phyloP scores from a whole-genome alignment of 805 yeast species.

The Grigorovia yakushimaensis region DNA sequence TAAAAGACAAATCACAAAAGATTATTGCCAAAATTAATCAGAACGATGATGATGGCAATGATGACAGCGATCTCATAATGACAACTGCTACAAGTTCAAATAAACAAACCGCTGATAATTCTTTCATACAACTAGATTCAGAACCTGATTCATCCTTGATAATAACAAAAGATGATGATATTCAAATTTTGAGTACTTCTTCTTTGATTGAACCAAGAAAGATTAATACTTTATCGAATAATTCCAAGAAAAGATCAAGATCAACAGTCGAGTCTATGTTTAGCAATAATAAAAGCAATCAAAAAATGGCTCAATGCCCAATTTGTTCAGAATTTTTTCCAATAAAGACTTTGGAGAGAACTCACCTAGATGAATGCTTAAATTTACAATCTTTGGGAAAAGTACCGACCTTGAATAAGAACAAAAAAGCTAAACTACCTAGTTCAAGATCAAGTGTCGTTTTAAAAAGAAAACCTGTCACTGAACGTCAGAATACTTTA shows the following conservation, averaged over 20 bases:
- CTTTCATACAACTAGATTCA: conserved; percentile 24
- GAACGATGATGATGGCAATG: neutral
- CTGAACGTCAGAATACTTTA: neutral
- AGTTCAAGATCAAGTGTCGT: neutral
- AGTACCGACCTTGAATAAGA: neutral
- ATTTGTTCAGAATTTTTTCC: conserved; percentile 51
- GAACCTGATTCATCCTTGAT: conserved; percentile 12
- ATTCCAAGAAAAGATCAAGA: conserved; percentile 1
- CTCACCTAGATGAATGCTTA: conserved; percentile 57
- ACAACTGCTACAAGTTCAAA: conserved; percentile 3
- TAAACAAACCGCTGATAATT: conserved; percentile 2
- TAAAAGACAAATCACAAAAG: neutral
- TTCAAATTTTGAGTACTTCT: conserved; percentile 23
- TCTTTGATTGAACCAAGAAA: neutral
- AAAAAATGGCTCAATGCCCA: conserved; percentile 49
- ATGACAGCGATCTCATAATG: conserved; percentile 2
- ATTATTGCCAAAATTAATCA: neutral
- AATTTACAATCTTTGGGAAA: conserved; percentile 13
- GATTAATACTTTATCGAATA: neutral
- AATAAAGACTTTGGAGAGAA: conserved; percentile 42
- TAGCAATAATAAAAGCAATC: conserved; percentile 2
- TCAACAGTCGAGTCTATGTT: conserved; percentile 11
- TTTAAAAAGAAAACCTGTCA: neutral
- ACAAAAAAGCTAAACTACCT: neutral
- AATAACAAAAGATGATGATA: conserved; percentile 16